Evolutionary conservation across 495 filamentous ascomycete species (phyloP).

Genomic region (Parachaetomium inaequale): DNA sequence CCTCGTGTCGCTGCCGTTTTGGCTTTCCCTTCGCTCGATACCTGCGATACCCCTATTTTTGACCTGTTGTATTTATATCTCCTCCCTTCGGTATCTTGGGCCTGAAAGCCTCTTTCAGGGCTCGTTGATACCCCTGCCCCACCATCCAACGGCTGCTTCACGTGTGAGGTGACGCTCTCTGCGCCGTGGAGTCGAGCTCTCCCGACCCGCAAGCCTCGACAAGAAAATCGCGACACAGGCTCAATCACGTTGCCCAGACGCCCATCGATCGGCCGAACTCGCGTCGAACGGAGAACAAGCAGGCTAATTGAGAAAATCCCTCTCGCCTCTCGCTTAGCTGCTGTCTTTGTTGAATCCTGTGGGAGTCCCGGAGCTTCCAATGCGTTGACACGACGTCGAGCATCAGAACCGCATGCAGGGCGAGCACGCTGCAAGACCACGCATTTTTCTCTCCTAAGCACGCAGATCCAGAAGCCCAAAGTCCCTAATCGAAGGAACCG

Average conservation of each 20-base stretch:
- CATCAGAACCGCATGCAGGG: background rate
- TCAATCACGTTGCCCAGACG: background rate
- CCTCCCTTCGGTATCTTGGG: background rate
- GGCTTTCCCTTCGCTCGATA: background rate
- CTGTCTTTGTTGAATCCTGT: background rate
- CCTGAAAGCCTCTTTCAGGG: background rate
- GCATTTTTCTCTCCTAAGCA: background rate
- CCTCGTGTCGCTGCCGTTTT: background rate
- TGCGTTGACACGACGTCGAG: background rate
- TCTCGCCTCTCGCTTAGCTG: background rate
- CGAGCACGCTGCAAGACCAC: background rate
- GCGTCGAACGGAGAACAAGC: background rate
- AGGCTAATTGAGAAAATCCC: background rate
- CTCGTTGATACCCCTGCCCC: background rate
- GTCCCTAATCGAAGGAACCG: no score
- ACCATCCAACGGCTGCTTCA: conserved; percentile 1
- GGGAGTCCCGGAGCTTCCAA: background rate
- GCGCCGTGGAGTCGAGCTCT: background rate
- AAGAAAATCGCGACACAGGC: background rate
- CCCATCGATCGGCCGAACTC: background rate
- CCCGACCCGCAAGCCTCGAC: background rate
- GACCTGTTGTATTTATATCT: background rate
- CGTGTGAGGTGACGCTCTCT: background rate
- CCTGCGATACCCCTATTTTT: background rate
- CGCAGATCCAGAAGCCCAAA: background rate